Percentiles rank a stretch among this genome's conserved stretches.
phyloP scores from a whole-genome alignment of 2,329 filamentous ascomycete species.

The Talaromyces islandicus region DNA sequence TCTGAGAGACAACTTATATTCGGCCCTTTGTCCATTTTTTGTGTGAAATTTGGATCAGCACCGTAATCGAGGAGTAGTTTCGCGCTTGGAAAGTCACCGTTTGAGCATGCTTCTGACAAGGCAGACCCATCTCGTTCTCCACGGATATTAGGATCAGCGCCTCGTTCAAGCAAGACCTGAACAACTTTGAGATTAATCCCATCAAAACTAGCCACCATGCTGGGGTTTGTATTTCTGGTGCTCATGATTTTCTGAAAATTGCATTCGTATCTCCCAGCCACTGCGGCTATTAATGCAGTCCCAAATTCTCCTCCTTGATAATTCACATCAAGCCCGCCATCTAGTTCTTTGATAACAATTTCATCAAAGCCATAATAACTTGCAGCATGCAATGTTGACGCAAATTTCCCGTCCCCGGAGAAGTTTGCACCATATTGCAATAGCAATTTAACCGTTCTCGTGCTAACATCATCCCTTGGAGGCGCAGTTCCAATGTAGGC shows the following conservation, averaged over 20 bases:
- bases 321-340: slow-evolving; percentile 11
- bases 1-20: too few relatives aligned
- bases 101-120: neutral
- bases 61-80: neutral
- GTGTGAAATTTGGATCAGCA: neutral
- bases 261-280: slow-evolving; percentile 1
- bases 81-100: neutral
- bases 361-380: slow-evolving; percentile 12
- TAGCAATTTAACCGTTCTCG: neutral
- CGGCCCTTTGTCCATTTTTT: neutral
- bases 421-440: slow-evolving; percentile 5
- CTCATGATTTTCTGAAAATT: neutral
- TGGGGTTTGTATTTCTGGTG: too few relatives aligned
- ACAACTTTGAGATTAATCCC: neutral
- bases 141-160: neutral
- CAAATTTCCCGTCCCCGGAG: neutral
- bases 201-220: too few relatives aligned
- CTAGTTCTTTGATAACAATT: slow-evolving; percentile 16
- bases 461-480: neutral
- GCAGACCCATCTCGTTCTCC: neutral
- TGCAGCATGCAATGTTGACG: slow-evolving; percentile 13
- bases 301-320: neutral
- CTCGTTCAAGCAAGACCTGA: neutral
- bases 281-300: slow-evolving; percentile 10
- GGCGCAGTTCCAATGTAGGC: neutral